Evolutionary conservation across 2,329 filamentous ascomycete species (phyloP).

Genomic region (Alternaria sp.): DNA sequence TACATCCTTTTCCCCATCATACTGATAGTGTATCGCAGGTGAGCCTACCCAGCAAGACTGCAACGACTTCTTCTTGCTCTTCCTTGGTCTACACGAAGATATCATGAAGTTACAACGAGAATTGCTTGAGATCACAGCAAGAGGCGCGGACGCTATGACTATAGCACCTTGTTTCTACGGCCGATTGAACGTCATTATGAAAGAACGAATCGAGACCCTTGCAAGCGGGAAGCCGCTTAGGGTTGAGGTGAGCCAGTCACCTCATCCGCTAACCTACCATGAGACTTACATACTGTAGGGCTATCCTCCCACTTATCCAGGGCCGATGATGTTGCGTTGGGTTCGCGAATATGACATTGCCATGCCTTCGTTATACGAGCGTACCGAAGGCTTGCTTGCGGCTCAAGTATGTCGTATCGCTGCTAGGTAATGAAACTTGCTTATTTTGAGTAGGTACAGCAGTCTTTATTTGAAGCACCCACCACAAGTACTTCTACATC

Average conservation of each 20-base stretch:
- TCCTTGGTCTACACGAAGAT: background rate
- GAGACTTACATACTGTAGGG: background rate
- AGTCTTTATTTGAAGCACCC: background rate
- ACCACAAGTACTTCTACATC: background rate
- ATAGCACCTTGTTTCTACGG: background rate
- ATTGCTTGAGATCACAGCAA: background rate
- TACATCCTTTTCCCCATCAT: background rate
- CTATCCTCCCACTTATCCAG: background rate
- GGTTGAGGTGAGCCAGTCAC: background rate
- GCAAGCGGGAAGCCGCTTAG: background rate
- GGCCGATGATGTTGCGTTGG: background rate
- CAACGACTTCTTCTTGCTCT: slow-evolving; percentile 7
- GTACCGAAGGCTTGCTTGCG: background rate
- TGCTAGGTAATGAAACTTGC: background rate
- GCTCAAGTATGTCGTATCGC: background rate
- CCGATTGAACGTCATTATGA: background rate
- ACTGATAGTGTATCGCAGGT: background rate
- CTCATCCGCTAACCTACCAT: too few relatives aligned
- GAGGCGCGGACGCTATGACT: background rate
- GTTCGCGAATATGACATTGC: background rate
- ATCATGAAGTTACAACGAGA: background rate
- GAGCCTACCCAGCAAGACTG: slow-evolving; percentile 5
- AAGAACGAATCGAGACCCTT: background rate
- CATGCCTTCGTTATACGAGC: background rate
- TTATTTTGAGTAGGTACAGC: background rate